A percentile compares a stretch with the other conserved stretches of the same genome.
phyloP scores from a whole-genome alignment of 306 rosid genomes.

The Pueraria montana region DNA sequence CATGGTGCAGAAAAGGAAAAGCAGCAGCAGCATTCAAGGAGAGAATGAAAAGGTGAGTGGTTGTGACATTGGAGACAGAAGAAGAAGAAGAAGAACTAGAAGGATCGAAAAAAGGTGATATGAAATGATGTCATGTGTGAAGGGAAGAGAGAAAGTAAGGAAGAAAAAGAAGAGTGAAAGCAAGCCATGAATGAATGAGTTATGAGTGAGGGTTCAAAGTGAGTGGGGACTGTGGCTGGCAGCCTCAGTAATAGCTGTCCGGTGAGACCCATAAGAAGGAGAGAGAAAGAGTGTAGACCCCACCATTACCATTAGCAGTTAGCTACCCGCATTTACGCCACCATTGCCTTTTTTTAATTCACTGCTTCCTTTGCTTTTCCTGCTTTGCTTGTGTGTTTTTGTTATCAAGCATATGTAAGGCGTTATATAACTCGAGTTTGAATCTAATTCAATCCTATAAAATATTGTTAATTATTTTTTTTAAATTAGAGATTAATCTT shows the following conservation, averaged over 20 bases:
- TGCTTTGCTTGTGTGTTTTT: neutral
- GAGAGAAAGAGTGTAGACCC: conserved; percentile 53
- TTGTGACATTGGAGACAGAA: conserved; percentile 30
- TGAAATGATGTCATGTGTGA: conserved; percentile 53
- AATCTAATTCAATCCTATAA: too few relatives aligned
- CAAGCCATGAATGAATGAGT: conserved; percentile 69
- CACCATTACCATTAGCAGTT: conserved; percentile 49
- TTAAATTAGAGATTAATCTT: too few relatives aligned
- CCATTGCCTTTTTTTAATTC: conserved; percentile 48
- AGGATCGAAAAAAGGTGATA: conserved; percentile 34
- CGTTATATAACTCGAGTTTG: too few relatives aligned
- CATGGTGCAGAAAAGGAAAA: conserved; percentile 28
- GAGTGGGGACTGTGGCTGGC: conserved; percentile 68
- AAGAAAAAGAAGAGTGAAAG: conserved; percentile 51
- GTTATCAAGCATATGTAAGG: too few relatives aligned
- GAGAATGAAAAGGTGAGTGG: conserved; percentile 32
- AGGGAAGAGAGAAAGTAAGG: conserved; percentile 32
- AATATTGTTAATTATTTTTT: too few relatives aligned
- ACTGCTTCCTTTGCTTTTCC: neutral
- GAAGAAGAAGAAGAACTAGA: conserved; percentile 12
- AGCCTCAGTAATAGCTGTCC: conserved; percentile 72
- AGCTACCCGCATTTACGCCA: conserved; percentile 74
- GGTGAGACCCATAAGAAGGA: conserved; percentile 43
- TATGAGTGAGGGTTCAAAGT: conserved; percentile 66
- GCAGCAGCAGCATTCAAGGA: conserved; percentile 9